Base-by-base conservation (phyloP, 2,329 filamentous ascomycete species). In the Coniella lustricola region DNA sequence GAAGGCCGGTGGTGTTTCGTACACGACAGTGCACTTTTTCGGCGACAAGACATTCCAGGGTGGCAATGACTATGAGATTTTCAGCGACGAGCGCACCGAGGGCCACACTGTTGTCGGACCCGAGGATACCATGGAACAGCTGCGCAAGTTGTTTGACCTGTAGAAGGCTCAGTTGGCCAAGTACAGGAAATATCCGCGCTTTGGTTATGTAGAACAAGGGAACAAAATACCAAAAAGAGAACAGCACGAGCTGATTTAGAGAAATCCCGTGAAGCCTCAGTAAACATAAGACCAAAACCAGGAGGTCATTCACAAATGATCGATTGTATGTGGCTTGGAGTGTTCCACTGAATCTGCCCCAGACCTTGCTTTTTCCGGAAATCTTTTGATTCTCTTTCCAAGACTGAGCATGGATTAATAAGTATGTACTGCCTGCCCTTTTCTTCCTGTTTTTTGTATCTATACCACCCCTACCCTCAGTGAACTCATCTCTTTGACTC, bases 41-140 rank as follows among this genome's bases (percentile, higher is more conserved):
- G 93, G 93, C 56, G 93, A 98, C 77, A 98, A 97, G 83, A 87
- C 87, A 21, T 83, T 81, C 64, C 70, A 84, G 66, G 91, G 93
- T 55, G 93, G 93, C 54, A 98, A 97, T 67, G 93, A 98, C 70
- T 91, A 84, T 65, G 91, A 97, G 74, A 96, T 98, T 64, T 97
- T 85, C 68, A 75, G 71, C 56, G 91, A 97, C 65, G 63, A 77
- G 47, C 77, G 91, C 62, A 94, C 87, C 32, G 82, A 85, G 52
- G 93, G 93, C 2, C 93, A 98, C 70, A 75, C 83, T 21, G 93
- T 97, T 56, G 81, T 75, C 57, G 79, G 76, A 36, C 91, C 91
- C 7, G 84, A 90, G 49, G 89, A 97, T 62, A 96, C 90, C 39
- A 81, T 86, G 60, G 77, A 71, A 58, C 75, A 88, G 66, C 62